Evolutionary conservation across 495 filamentous ascomycete genomes (phyloP), one percentile per base, ranked within the genome.

Genomic region (Penicillium cosmopolitanum): DNA sequence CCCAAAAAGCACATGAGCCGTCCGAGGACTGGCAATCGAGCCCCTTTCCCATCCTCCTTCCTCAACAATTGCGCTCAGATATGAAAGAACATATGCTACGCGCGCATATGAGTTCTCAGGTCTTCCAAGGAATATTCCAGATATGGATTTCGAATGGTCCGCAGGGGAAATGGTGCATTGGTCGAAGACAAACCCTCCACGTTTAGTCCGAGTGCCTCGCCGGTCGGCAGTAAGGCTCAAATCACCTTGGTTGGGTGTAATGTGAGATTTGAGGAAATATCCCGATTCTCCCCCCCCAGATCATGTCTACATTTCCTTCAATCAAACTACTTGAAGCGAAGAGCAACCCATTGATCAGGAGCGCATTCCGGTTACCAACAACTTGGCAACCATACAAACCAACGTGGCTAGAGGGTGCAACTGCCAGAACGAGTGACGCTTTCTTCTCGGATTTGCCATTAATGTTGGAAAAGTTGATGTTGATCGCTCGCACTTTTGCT

Each of bases 261-360:
- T 77, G 19, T 74, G 80, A 55, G 80, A 79, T 72, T 85, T 84
- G 68, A 89, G 82, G 57, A 89, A 77, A 60, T 86, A 89, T 64
- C 80, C 58, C 7, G 58, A 34, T 13, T 53, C 58, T 47, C 58
- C 56, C 21, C 21, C 58, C 58, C 58, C 58, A 56, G 13, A 62
- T 62, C 60, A 62, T 62, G 43, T 62, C 60, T 25, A 57, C 57
- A 21, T 62, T 57, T 19, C 60, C 60, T 36, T 62, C 50, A 8
- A 61, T 54, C 28, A 57, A 62, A n/a, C 55, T 51, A 33, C 58
- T 57, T 5, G 40, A 50, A 54, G 54, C 57, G 31, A 42, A 62
- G 8, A 62, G 19, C 9, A 57, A 54, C 16, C 60, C 60, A 18
- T 62, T 62, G 25, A 62, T 55, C 31, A 62, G 31, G 31, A 62